phyloP scores from a whole-genome alignment of 768 basidiomycete species.

The Mycena indigotica region DNA sequence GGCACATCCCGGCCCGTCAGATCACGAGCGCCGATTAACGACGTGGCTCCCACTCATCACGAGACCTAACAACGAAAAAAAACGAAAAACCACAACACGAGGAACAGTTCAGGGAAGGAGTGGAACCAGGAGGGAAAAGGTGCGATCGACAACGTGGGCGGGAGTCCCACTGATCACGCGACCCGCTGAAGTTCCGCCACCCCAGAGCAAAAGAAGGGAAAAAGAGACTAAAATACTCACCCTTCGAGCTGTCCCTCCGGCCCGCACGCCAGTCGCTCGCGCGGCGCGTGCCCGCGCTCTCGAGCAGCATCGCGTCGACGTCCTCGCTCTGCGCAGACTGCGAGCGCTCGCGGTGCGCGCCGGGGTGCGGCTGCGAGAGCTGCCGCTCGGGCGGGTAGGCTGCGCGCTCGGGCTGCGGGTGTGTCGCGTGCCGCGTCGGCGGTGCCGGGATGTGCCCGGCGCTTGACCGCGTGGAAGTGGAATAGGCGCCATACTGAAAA shows the following conservation, averaged over 20 bases:
- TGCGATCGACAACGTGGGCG: no score
- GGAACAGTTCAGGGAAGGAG: no score
- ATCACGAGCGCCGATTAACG: not conserved
- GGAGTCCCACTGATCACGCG: not conserved
- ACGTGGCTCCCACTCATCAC: not conserved
- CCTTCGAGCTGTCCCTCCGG: not conserved
- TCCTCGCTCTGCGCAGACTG: not conserved
- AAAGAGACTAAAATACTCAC: no score
- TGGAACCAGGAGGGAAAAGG: no score
- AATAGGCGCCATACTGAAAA: not conserved
- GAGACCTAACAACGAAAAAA: not conserved
- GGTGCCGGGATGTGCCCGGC: not conserved
- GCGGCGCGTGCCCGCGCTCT: not conserved
- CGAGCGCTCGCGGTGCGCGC: not conserved
- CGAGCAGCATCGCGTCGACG: not conserved
- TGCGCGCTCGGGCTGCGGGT: not conserved
- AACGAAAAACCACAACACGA: no score
- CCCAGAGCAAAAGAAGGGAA: no score
- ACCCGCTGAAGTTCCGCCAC: not conserved
- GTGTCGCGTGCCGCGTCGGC: not conserved
- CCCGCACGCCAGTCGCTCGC: no score
- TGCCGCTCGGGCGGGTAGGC: not conserved
- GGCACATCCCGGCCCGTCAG: not conserved
- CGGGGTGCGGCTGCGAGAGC: not conserved
- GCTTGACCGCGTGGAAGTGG: not conserved